These are phyloP conservation scores for Trichoderma sp. DNA, from an alignment of 2,329 filamentous ascomycete genomes.

Conservation along the genomic window DNA sequence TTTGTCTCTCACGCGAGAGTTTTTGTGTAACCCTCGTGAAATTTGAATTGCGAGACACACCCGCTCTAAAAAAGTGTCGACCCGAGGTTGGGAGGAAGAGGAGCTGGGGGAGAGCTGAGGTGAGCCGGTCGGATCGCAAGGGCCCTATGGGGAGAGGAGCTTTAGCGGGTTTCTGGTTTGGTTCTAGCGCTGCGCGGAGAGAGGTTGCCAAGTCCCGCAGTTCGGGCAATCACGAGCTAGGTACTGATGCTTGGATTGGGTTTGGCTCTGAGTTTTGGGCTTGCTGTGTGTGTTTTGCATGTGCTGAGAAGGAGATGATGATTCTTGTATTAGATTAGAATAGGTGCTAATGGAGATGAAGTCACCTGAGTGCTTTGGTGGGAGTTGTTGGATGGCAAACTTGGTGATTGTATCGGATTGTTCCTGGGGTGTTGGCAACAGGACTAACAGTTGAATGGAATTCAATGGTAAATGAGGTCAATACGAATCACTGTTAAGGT, in stretches of 20 bases:
- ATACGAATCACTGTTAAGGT: not conserved
- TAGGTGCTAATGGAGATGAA: not conserved
- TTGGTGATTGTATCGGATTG: not conserved
- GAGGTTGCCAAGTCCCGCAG: not conserved
- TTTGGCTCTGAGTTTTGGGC: not conserved
- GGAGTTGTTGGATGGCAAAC: not conserved
- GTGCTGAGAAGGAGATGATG: not conserved
- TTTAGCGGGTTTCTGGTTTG: constrained; percentile 12
- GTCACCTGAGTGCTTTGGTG: not conserved
- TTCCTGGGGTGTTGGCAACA: not conserved
- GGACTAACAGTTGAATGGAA: not conserved
- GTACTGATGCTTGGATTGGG: not conserved
- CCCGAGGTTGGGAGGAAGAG: not conserved
- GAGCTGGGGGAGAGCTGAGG: not conserved
- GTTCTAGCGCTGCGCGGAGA: constrained; percentile 17
- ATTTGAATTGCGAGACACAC: not conserved
- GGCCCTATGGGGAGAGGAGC: not conserved
- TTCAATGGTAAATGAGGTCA: not conserved
- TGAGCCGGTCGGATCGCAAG: not conserved
- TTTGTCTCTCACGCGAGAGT: not conserved
- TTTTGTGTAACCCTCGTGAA: not conserved
- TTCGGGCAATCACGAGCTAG: not conserved
- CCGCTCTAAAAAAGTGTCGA: not conserved
- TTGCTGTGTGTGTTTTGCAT: not conserved
- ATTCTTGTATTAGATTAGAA: not conserved